phyloP scores from a whole-genome alignment of 345 rosid genomes.

The Salix brachista region DNA sequence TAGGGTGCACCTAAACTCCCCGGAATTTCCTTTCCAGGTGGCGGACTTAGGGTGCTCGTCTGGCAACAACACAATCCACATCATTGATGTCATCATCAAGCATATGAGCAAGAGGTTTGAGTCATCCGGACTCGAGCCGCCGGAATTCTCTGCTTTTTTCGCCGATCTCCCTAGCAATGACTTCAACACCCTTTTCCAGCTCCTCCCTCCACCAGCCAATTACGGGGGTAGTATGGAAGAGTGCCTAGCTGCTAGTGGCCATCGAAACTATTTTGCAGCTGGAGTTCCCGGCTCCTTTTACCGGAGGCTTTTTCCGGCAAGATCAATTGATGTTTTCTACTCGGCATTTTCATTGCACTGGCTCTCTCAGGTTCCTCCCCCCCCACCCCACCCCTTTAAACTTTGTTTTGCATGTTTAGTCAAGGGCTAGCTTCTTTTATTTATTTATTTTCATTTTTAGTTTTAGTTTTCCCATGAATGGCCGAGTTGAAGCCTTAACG shows the following conservation, averaged over 20 bases:
- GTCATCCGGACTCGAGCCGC: constrained; percentile 45
- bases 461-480: too few relatives aligned
- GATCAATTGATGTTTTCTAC: constrained; percentile 75
- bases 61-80: constrained; percentile 67
- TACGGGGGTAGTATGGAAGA: constrained; percentile 74
- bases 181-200: constrained; percentile 92
- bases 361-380: constrained; percentile 74
- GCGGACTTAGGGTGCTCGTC: constrained; percentile 93
- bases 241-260: constrained; percentile 65
- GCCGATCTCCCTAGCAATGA: constrained; percentile 93
- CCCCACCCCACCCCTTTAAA: background rate
- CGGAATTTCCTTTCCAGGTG: constrained; percentile 61
- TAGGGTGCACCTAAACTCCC: constrained; percentile 45
- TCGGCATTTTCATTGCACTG: constrained; percentile 93
- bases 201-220: constrained; percentile 60
- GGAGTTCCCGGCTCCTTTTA: constrained; percentile 91
- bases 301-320: constrained; percentile 75
- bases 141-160: constrained; percentile 84
- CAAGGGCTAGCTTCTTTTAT: too few relatives aligned
- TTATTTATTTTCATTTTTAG: too few relatives aligned
- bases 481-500: too few relatives aligned
- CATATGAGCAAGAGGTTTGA: constrained; percentile 72
- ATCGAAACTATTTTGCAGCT: constrained; percentile 73
- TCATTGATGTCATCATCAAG: constrained; percentile 66
- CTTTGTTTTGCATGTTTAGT: background rate